Percentiles rank a stretch among this genome's conserved stretches.
Evolutionary conservation across 2,329 filamentous ascomycete species (phyloP).

Genomic region (Phyllachora maydis): DNA sequence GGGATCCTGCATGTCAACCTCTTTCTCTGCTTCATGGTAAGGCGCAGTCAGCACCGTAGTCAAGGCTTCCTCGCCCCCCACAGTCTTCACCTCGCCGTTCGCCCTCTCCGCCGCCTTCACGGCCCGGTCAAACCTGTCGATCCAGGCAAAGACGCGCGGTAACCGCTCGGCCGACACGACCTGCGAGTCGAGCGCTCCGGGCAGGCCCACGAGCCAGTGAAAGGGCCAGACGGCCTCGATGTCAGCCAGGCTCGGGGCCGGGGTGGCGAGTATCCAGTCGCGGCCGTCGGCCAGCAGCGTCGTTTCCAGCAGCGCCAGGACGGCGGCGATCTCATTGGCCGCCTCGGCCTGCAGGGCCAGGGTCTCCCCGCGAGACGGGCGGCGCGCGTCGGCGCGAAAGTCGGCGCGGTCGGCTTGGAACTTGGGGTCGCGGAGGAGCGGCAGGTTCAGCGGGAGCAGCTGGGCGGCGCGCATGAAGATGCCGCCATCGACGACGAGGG

Average conservation of each 20-base stretch:
- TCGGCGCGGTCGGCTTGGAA: constrained; percentile 36
- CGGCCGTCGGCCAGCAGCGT: constrained; percentile 45
- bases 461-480: constrained; percentile 30
- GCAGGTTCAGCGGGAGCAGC: constrained; percentile 34
- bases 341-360: constrained; percentile 25
- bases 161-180: constrained; percentile 23
- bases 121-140: constrained; percentile 33
- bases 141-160: constrained; percentile 42
- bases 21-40: constrained; percentile 21
- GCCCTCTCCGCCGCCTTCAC: constrained; percentile 18
- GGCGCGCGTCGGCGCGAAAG: constrained; percentile 10
- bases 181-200: constrained; percentile 29
- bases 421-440: constrained; percentile 29
- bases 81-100: constrained; percentile 13
- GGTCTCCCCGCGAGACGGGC: constrained; percentile 8
- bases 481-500: constrained; percentile 31
- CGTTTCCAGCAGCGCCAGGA: constrained; percentile 37
- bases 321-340: constrained; percentile 28
- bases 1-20: constrained; percentile 26
- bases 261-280: constrained; percentile 36
- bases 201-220: constrained; percentile 39
- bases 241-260: constrained; percentile 37
- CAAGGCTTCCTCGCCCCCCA: constrained; percentile 33
- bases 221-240: constrained; percentile 50
- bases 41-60: constrained; percentile 19